Evolutionary conservation across 2,329 filamentous ascomycete genomes (phyloP).

Genomic region (Teratosphaeria zuluensis): DNA sequence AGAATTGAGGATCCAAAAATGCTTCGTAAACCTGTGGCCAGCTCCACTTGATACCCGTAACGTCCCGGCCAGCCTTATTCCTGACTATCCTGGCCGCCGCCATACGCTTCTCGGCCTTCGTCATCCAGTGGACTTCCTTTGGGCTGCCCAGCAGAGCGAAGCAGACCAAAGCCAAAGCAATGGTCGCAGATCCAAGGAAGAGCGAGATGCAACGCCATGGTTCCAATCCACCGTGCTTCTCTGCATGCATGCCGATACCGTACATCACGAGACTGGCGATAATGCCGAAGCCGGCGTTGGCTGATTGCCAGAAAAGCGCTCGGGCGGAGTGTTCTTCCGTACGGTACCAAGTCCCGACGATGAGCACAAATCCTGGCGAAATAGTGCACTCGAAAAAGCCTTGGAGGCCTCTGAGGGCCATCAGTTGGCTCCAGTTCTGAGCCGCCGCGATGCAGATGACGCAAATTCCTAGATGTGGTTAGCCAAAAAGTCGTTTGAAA

Average conservation of each 20-base stretch:
- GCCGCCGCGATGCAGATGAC: slow-evolving; percentile 22
- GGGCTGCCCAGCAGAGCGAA: slow-evolving; percentile 20
- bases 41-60: slow-evolving; percentile 20
- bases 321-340: slow-evolving; percentile 27
- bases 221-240: slow-evolving; percentile 15
- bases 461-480: slow-evolving; percentile 10
- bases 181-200: slow-evolving; percentile 17
- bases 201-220: slow-evolving; percentile 22
- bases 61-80: slow-evolving; percentile 23
- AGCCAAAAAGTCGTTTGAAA: no score
- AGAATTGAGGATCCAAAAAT: slow-evolving; percentile 20
- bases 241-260: slow-evolving; percentile 17
- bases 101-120: slow-evolving; percentile 17
- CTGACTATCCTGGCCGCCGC: slow-evolving; percentile 21
- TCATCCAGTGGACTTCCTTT: slow-evolving; percentile 21
- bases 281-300: slow-evolving; percentile 27
- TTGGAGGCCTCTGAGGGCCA: slow-evolving; percentile 27
- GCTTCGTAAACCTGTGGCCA: slow-evolving; percentile 21
- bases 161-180: slow-evolving; percentile 18
- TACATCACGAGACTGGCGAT: slow-evolving; percentile 10
- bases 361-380: slow-evolving; percentile 26
- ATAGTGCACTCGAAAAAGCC: slow-evolving; percentile 32
- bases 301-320: slow-evolving; percentile 28
- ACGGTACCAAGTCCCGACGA: slow-evolving; percentile 28
- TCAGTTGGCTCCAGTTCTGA: slow-evolving; percentile 26